These are phyloP conservation scores for Nicotiana benthamiana DNA, from an alignment of 257 asterid genomes.

Conservation along the genomic window DNA sequence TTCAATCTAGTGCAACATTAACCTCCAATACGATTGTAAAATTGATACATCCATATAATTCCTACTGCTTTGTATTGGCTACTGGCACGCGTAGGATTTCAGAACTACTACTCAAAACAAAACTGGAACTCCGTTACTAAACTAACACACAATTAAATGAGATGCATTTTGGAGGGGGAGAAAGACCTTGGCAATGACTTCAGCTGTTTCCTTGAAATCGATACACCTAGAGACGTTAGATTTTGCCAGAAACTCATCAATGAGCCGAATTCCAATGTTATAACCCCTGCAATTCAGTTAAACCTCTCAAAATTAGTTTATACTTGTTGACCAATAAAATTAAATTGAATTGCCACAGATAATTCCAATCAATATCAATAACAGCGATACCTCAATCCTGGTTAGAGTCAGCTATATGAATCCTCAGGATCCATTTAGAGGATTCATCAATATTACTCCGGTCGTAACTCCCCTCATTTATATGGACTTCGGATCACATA, in stretches of 20 bases:
- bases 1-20: background rate
- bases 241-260: conserved; percentile 90
- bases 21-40: background rate
- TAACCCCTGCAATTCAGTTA: conserved; percentile 60
- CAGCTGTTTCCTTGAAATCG: conserved; percentile 96
- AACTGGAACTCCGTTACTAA: background rate
- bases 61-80: background rate
- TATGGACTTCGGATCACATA: no score
- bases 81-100: background rate
- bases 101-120: background rate
- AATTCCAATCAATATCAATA: background rate
- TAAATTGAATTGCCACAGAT: background rate
- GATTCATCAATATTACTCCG: background rate
- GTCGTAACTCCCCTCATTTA: background rate
- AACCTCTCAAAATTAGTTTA: background rate
- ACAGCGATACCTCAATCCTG: background rate
- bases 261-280: conserved; percentile 74
- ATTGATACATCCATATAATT: background rate
- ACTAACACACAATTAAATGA: background rate
- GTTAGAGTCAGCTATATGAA: background rate
- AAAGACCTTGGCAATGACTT: conserved; percentile 85
- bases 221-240: conserved; percentile 83
- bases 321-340: background rate
- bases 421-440: background rate
- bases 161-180: background rate